These are phyloP conservation scores for Hypomontagnella submonticulosa DNA, from an alignment of 495 filamentous ascomycete genomes.

Conservation along the genomic window DNA sequence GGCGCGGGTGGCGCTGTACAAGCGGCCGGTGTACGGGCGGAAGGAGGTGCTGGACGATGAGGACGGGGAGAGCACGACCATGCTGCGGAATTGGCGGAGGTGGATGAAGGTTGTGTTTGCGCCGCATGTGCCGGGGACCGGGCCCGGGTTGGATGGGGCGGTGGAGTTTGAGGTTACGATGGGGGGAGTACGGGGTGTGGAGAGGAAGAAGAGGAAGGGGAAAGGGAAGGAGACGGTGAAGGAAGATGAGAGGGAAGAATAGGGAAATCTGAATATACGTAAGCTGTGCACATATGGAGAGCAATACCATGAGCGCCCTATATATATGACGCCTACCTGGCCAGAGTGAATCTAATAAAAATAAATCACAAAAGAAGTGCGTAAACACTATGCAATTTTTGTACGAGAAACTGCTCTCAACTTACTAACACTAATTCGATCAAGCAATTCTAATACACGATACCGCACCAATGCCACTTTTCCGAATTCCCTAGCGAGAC, in stretches of 20 bases:
- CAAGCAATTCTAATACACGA: constrained; percentile 1
- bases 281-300: background rate
- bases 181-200: constrained; percentile 61
- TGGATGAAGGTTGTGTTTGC: constrained; percentile 86
- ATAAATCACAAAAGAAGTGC: background rate
- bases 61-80: constrained; percentile 30
- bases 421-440: too few species aligned
- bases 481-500: constrained; percentile 22
- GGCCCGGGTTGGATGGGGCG: constrained; percentile 54
- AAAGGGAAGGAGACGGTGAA: constrained; percentile 13
- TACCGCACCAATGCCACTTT: constrained; percentile 18
- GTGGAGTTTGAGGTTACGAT: constrained; percentile 68
- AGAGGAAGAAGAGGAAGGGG: constrained; percentile 38
- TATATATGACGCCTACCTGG: background rate
- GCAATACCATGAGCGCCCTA: background rate
- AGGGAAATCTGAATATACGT: constrained; percentile 6
- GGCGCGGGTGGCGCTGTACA: constrained; percentile 81
- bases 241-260: background rate
- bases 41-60: constrained; percentile 33
- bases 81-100: constrained; percentile 61
- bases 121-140: constrained; percentile 67
- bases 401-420: too few species aligned
- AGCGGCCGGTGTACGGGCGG: constrained; percentile 60
- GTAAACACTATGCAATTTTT: too few species aligned
- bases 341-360: background rate